These are phyloP conservation scores for Taxawa tesnikishii DNA, from an alignment of 2,329 filamentous ascomycete species.

Conservation along the genomic window DNA sequence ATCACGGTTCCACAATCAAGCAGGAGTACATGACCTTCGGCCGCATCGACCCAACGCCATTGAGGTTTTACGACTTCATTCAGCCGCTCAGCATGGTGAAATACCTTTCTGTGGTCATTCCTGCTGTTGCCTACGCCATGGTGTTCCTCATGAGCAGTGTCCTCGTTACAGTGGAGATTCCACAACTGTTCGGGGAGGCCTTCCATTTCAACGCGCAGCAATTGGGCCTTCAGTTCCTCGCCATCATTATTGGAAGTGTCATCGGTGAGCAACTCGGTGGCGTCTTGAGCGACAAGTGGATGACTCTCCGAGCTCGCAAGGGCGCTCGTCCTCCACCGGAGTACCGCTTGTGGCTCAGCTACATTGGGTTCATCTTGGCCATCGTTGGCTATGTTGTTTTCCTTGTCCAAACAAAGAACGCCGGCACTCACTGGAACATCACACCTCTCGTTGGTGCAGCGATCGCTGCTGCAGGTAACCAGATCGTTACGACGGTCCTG, in stretches of 20 bases:
- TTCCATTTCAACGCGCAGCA: conserved; percentile 46
- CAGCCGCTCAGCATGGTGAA: conserved; percentile 34
- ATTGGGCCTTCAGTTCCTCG: conserved; percentile 44
- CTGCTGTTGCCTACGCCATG: conserved; percentile 41
- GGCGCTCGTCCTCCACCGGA: conserved; percentile 28
- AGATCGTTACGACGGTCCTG: conserved; percentile 48
- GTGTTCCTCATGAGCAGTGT: conserved; percentile 42
- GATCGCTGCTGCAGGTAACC: conserved; percentile 41
- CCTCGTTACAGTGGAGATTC: conserved; percentile 43
- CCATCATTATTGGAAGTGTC: conserved; percentile 41
- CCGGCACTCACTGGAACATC: conserved; percentile 36
- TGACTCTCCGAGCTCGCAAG: conserved; percentile 25
- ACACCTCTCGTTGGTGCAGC: conserved; percentile 43
- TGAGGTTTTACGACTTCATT: conserved; percentile 36
- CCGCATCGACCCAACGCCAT: conserved; percentile 39
- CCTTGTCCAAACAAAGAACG: conserved; percentile 33
- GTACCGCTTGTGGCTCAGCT: conserved; percentile 43
- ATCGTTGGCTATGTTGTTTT: conserved; percentile 42
- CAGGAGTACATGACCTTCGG: conserved; percentile 26
- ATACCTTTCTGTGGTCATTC: conserved; percentile 35
- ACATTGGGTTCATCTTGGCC: conserved; percentile 36
- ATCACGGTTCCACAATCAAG: conserved; percentile 25
- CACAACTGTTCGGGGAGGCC: conserved; percentile 40
- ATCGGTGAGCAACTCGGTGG: conserved; percentile 47
- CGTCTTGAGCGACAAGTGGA: conserved; percentile 39